A percentile compares a stretch with the other conserved stretches of the same genome.
Evolutionary conservation across 129 eudicot species (phyloP).

Genomic region (Sambucus nigra): DNA sequence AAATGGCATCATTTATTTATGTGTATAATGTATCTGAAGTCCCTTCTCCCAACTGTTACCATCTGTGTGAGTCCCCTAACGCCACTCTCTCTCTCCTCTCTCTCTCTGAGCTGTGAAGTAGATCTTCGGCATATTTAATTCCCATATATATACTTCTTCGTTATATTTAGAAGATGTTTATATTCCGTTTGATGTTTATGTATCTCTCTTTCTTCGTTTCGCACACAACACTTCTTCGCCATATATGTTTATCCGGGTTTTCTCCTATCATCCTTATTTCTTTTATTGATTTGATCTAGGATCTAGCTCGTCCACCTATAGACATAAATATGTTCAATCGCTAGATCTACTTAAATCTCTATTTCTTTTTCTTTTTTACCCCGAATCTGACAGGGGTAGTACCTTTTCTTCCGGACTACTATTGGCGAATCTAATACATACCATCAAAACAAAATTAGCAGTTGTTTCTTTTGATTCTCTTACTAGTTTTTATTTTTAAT

Average conservation of each 20-base stretch:
- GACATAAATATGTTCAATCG: no score
- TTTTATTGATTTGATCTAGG: background rate
- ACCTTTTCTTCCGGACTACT: background rate
- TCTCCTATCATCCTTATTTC: background rate
- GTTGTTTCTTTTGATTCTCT: no score
- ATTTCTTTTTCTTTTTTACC: no score
- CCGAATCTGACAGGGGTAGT: background rate
- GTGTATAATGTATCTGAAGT: no score
- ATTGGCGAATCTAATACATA: background rate
- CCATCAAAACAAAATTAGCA: no score
- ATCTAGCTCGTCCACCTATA: no score
- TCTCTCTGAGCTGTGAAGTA: background rate
- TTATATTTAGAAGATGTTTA: no score
- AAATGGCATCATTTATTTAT: background rate
- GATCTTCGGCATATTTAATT: background rate
- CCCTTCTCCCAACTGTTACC: background rate
- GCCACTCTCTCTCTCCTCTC: background rate
- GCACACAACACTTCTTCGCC: background rate
- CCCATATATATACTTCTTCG: background rate
- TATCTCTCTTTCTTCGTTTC: background rate
- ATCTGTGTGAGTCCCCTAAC: slow-evolving; percentile 1
- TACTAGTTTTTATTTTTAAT: background rate
- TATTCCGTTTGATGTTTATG: no score
- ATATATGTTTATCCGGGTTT: background rate
- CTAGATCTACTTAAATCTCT: no score